Conservation (phyloP, 768 basidiomycete species). For the Cubamyces lactineus region DNA sequence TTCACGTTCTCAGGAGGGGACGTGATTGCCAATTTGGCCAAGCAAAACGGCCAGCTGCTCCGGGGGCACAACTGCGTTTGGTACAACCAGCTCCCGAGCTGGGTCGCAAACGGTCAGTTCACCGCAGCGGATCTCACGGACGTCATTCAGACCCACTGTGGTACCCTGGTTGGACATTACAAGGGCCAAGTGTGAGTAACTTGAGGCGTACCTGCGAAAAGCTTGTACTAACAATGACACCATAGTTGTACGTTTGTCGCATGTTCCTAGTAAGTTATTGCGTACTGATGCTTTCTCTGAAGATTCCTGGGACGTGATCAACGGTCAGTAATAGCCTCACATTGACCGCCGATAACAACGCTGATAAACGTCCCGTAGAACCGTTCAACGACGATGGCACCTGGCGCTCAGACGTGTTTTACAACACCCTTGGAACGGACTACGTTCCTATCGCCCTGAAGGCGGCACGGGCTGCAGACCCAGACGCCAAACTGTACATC, state of each 20-base stretch:
- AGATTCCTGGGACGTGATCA: slow-evolving; percentile 59
- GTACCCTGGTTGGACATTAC: slow-evolving; percentile 55
- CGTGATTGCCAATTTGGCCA: slow-evolving; percentile 46
- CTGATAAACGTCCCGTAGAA: slow-evolving; percentile 28
- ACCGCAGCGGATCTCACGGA: slow-evolving; percentile 45
- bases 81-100: slow-evolving; percentile 56
- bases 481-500: slow-evolving; percentile 59
- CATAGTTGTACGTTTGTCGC: slow-evolving; percentile 24
- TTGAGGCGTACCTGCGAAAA: background rate
- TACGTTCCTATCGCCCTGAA: slow-evolving; percentile 56
- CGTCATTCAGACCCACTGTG: slow-evolving; percentile 52
- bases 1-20: slow-evolving; percentile 55
- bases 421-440: slow-evolving; percentile 48
- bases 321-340: slow-evolving; percentile 35
- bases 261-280: background rate
- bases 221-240: background rate
- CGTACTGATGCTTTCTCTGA: background rate
- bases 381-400: slow-evolving; percentile 66
- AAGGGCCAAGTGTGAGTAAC: slow-evolving; percentile 50
- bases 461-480: slow-evolving; percentile 59
- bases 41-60: slow-evolving; percentile 50
- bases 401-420: slow-evolving; percentile 56
- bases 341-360: background rate
- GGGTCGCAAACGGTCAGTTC: slow-evolving; percentile 50
- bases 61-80: slow-evolving; percentile 50